Percentiles rank a stretch among this genome's conserved stretches.
These are phyloP conservation scores for Boechera retrofracta DNA, from an alignment of 345 rosid genomes.

Conservation along the genomic window DNA sequence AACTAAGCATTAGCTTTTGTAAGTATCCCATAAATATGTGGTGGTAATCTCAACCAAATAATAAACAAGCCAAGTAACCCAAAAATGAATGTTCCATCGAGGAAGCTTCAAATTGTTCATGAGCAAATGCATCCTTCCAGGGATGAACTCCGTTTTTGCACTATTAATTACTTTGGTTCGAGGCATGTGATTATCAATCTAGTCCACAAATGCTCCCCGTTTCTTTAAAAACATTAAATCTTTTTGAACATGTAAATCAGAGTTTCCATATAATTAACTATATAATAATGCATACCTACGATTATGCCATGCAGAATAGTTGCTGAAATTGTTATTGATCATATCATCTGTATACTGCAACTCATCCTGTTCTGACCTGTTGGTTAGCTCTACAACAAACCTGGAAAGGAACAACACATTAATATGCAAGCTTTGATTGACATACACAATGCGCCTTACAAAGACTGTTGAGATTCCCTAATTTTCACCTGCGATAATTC, in stretches of 20 bases:
- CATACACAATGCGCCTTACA: not conserved
- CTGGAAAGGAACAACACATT: slow-evolving; percentile 48
- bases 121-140: slow-evolving; percentile 5
- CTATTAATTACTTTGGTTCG: not conserved
- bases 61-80: slow-evolving; percentile 3
- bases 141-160: not conserved
- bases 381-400: slow-evolving; percentile 73
- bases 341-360: slow-evolving; percentile 66
- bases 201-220: slow-evolving; percentile 7
- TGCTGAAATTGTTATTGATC: slow-evolving; percentile 73
- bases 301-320: slow-evolving; percentile 99
- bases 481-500: slow-evolving; percentile 83
- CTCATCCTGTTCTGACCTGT: slow-evolving; percentile 80
- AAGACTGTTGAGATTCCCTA: not conserved
- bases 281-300: slow-evolving; percentile 64
- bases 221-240: not conserved
- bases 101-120: slow-evolving; percentile 18
- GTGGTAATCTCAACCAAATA: slow-evolving; percentile 18
- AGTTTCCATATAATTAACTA: not conserved
- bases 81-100: slow-evolving; percentile 2
- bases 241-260: not conserved
- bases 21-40: not conserved
- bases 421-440: not conserved
- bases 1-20: slow-evolving; percentile 19
- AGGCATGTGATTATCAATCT: slow-evolving; percentile 18